Evolutionary conservation across 2,329 filamentous ascomycete genomes (phyloP).

Genomic region (Helotiales sp.): DNA sequence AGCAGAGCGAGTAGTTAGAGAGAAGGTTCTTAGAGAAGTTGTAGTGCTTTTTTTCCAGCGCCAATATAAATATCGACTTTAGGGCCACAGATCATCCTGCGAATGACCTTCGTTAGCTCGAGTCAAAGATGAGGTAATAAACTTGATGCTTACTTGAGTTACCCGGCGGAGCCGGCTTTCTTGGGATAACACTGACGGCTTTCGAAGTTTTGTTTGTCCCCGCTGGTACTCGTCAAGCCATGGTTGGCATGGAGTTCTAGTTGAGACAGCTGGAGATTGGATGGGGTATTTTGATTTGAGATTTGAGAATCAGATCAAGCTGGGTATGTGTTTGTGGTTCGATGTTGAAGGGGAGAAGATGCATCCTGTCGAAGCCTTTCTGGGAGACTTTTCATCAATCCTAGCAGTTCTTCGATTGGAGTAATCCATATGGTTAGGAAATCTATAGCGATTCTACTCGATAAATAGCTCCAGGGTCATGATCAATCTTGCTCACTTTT

Average conservation of each 20-base stretch:
- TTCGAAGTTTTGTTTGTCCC: no score
- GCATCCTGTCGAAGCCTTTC: constrained; percentile 20
- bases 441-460: not conserved
- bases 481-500: constrained; percentile 22
- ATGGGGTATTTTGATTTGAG: no score
- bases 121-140: no score
- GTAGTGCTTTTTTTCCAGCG: constrained; percentile 22
- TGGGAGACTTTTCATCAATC: constrained; percentile 20
- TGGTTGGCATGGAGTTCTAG: no score
- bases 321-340: no score
- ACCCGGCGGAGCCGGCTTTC: no score
- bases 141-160: not conserved
- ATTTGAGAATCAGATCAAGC: no score
- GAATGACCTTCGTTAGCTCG: not conserved
- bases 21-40: constrained; percentile 25
- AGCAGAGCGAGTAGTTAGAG: constrained; percentile 25
- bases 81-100: constrained; percentile 20
- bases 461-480: constrained; percentile 20
- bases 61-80: constrained; percentile 27
- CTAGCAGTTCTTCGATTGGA: no score
- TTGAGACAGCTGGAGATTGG: no score
- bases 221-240: no score
- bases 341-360: no score
- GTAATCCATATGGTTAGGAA: constrained; percentile 24
- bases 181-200: no score